Evolutionary conservation across 805 yeast species (phyloP).

Genomic region (Wickerhamiella domercqiae): DNA sequence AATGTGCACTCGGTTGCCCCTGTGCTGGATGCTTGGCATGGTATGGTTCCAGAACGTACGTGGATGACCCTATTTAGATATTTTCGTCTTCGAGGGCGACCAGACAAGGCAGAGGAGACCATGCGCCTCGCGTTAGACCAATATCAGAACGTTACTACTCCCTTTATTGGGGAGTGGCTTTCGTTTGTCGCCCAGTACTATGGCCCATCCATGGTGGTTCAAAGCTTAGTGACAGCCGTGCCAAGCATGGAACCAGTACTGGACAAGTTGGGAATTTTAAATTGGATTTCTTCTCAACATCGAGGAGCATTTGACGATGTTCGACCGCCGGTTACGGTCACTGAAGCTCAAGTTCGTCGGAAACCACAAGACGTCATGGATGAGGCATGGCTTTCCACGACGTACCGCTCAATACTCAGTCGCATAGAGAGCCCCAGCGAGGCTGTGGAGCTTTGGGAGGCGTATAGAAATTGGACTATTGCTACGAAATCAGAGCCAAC

Average conservation of each 20-base stretch:
- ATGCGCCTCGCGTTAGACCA: slow-evolving; percentile 9
- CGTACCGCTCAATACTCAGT: slow-evolving; percentile 19
- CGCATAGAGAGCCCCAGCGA: slow-evolving; percentile 10
- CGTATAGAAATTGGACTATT: slow-evolving; percentile 7
- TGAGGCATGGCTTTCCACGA: slow-evolving; percentile 15
- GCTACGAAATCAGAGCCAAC: slow-evolving; percentile 1
- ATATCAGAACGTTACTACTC: slow-evolving; percentile 10
- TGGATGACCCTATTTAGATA: slow-evolving; percentile 18
- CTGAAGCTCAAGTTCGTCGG: background rate
- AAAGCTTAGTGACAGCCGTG: slow-evolving; percentile 9
- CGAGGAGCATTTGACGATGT: slow-evolving; percentile 1
- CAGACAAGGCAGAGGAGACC: slow-evolving; percentile 18
- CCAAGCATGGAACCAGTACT: slow-evolving; percentile 13
- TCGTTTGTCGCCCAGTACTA: slow-evolving; percentile 14
- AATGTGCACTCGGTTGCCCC: slow-evolving; percentile 17
- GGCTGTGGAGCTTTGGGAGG: slow-evolving; percentile 10
- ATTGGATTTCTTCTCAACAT: slow-evolving; percentile 1
- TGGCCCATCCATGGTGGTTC: slow-evolving; percentile 12
- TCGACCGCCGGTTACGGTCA: slow-evolving; percentile 1
- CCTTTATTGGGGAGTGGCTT: slow-evolving; percentile 18
- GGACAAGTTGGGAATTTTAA: slow-evolving; percentile 10
- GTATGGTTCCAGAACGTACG: slow-evolving; percentile 12
- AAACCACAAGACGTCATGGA: slow-evolving; percentile 4
- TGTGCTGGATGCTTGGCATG: slow-evolving; percentile 14
- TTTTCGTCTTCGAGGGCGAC: slow-evolving; percentile 18